These are phyloP conservation scores for Aspergillus fijiensis DNA, from an alignment of 2,329 filamentous ascomycete species.

Conservation along the genomic window DNA sequence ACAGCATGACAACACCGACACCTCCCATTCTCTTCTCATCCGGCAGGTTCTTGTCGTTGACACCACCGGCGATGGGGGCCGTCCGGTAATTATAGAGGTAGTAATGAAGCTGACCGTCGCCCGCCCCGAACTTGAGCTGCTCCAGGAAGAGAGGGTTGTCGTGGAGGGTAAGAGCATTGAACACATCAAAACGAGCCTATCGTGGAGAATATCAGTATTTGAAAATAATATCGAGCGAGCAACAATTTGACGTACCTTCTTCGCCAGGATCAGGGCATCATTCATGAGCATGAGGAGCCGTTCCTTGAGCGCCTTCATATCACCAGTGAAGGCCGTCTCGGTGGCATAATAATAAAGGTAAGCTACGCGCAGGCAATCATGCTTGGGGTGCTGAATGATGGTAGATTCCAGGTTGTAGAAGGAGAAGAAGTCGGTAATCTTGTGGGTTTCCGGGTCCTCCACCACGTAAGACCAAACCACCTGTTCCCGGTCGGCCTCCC, in stretches of 20 bases:
- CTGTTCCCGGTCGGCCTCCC: conserved; percentile 63
- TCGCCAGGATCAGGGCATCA: conserved; percentile 85
- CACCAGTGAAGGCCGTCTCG: conserved; percentile 65
- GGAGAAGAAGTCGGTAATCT: conserved; percentile 94
- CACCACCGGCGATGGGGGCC: conserved; percentile 78
- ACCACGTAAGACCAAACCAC: conserved; percentile 95
- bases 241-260: conserved; percentile 55
- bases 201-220: conserved; percentile 3
- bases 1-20: conserved; percentile 84
- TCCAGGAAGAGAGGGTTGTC: conserved; percentile 93
- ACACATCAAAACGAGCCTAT: conserved; percentile 81
- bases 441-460: conserved; percentile 67
- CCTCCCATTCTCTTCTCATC: conserved; percentile 79
- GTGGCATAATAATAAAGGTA: conserved; percentile 98
- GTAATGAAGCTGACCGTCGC: conserved; percentile 93
- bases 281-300: conserved; percentile 77
- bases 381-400: conserved; percentile 77
- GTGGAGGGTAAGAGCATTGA: conserved; percentile 90
- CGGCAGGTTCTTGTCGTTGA: conserved; percentile 74
- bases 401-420: conserved; percentile 95
- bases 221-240: not conserved
- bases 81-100: conserved; percentile 98
- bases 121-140: conserved; percentile 89
- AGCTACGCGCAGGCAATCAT: conserved; percentile 79
- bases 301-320: conserved; percentile 64